Evolutionary conservation across 202 grass and related monocot species (phyloP), one percentile per base, ranked within the genome.

Genomic region (Zoysia matrella): DNA sequence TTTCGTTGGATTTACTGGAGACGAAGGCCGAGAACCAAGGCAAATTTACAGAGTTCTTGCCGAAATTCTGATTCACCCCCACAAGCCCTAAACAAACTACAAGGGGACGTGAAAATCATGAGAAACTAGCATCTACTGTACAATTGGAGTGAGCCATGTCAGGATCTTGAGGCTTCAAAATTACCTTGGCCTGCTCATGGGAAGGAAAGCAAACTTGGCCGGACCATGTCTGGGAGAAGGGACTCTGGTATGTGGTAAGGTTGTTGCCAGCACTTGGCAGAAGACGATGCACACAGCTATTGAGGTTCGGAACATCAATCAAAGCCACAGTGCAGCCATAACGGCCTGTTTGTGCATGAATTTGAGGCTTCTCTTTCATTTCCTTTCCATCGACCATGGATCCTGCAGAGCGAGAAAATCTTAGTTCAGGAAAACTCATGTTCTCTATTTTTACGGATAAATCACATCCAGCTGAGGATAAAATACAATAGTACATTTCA

Each of bases 61-160:
- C 39, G 54, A 56, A 58, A 78, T 54, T 43, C 65, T 60, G 83
- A 55, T 77, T 85, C 78, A 53, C 1, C 52, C 72, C 72, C n/a
- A 43, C 51, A 72, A 49, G 2, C 60, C 44, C 67, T 89, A 50
- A 40, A 67, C 58, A 71, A 42, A 71, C 54, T 45, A 60, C 49
- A 63, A 18, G 50, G 51, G 7, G 64, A 18, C 3, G 1, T 48
- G 45, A 57, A 12, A 10, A 52, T 16, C 60, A 68, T 45, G 55
- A 47, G 69, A 52, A 16, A 57, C 86, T 81, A 82, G 63, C 58
- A 85, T 5, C 82, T 82, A 89, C 87, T 89, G 77, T 89, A 89
- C 82, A 89, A 36, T 67, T 84, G 61, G 78, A 60, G 67, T 15
- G 57, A 80, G 67, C 42, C 76, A 90, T 84, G 68, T 69, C 42